Evolutionary conservation across 2,329 filamentous ascomycete species (phyloP), one percentile per base, ranked within the genome.

Genomic region (Exophiala spinifera): DNA sequence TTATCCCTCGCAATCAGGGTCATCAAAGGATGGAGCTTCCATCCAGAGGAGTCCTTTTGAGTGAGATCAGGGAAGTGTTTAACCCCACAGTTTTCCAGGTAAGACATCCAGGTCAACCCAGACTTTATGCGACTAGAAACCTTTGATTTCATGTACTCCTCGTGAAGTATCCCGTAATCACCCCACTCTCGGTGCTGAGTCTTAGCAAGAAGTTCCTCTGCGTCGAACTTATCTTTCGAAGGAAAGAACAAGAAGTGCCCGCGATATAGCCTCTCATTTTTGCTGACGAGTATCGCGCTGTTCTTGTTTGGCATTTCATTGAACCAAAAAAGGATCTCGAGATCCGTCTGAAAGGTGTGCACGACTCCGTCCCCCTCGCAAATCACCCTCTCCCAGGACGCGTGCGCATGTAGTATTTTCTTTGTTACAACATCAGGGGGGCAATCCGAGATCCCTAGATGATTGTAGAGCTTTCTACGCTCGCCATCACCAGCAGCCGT

Each of bases 261-360:
- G 31, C 52, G 33, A 1, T 34, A 21, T 28, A 39, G 33, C 2
- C 23, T 34, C n/a, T 13, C 25, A 31, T 33, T 46, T 21, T 46
- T 36, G 34, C 46, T 55, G 40, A 55, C 28, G 21, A 55, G 33
- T n/a, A 2, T 11, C 17, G 46, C 17, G 45, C 34, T 15, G 6
- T 2, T 34, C n/a, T 53, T 28, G 13, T 13, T 5, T 4, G 34
- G 17, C 34, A 5, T 17, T 14, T 34, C 25, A 6, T 19, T 20
- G 42, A 55, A 55, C 56, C 56, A 58, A 21, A 55, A 58, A 31
- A 58, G 52, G 15, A 58, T 47, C 44, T 58, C 56, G 13, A 53
- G 40, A 42, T 58, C 52, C 17, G 3, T 46, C 15, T 42, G 21
- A 13, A 55, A 55, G 6, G 3, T 7, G 23, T 49, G 14, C 17